These are phyloP conservation scores for Ceratocystis harringtonii DNA, from an alignment of 2,329 filamentous ascomycete genomes.

Conservation along the genomic window DNA sequence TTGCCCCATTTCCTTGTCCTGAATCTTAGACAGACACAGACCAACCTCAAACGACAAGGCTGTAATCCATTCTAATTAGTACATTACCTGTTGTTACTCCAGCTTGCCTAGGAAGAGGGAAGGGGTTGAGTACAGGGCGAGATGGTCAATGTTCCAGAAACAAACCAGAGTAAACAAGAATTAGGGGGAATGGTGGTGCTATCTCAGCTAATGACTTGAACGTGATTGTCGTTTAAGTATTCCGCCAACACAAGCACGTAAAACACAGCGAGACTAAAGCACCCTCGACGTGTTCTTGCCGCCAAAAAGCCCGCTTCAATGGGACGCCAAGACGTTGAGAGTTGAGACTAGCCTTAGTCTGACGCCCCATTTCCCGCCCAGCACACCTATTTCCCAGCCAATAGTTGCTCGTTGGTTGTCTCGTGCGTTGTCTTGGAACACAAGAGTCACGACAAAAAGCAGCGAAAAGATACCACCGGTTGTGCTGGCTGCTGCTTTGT, in stretches of 20 bases:
- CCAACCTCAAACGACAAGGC: not conserved
- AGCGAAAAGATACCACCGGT: not conserved
- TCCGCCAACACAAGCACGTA: no score
- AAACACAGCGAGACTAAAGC: no score
- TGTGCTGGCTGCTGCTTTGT: not conserved
- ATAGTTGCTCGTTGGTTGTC: not conserved
- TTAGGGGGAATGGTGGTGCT: no score
- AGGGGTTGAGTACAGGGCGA: no score
- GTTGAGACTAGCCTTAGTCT: not conserved
- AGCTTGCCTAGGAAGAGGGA: no score
- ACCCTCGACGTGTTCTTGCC: no score
- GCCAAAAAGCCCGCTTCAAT: not conserved
- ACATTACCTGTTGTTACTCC: no score
- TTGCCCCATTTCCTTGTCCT: not conserved
- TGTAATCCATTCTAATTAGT: not conserved
- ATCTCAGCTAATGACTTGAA: no score
- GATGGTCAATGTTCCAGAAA: no score
- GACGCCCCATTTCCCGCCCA: not conserved
- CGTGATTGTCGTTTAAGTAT: no score
- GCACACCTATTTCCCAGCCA: not conserved
- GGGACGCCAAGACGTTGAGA: not conserved
- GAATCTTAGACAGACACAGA: not conserved
- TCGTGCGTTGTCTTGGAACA: not conserved
- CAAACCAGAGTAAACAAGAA: no score
- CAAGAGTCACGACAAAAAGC: not conserved